These are phyloP conservation scores for Candida hispaniensis DNA, from an alignment of 805 yeast species.

Conservation along the genomic window DNA sequence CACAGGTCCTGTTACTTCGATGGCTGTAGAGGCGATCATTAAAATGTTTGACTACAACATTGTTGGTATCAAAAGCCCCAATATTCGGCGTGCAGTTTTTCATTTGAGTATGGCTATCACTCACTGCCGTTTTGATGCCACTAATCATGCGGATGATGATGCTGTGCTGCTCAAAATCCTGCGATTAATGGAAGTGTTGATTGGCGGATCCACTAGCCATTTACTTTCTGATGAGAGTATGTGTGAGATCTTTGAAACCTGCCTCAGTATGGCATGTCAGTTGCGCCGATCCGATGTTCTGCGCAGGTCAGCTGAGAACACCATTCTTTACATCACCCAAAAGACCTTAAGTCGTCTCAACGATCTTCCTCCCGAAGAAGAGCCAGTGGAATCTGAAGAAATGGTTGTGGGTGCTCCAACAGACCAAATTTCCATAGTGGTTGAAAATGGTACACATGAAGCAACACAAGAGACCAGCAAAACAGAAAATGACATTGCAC, in stretches of 20 bases:
- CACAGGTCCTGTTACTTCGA: conserved; percentile 72
- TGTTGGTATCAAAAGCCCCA: conserved; percentile 43
- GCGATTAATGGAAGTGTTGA: conserved; percentile 54
- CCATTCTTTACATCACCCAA: conserved; percentile 59
- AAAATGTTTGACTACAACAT: conserved; percentile 64
- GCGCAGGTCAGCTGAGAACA: conserved; percentile 78
- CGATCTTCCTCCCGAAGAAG: conserved; percentile 39
- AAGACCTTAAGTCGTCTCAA: conserved; percentile 54
- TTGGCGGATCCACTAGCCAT: conserved; percentile 53
- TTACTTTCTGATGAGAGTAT: conserved; percentile 71
- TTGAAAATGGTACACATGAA: conserved; percentile 10
- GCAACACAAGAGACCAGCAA: conserved; percentile 1
- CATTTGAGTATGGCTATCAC: conserved; percentile 70
- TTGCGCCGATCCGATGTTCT: conserved; percentile 83
- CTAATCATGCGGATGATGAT: conserved; percentile 86
- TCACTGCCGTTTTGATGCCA: conserved; percentile 91
- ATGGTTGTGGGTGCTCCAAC: conserved; percentile 16
- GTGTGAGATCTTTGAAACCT: conserved; percentile 82
- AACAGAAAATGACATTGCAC: conserved; percentile 19
- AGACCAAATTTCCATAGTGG: conserved; percentile 4
- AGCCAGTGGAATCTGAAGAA: conserved; percentile 33
- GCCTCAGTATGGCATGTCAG: conserved; percentile 84
- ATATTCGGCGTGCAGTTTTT: conserved; percentile 46
- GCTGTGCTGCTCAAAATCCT: conserved; percentile 78
- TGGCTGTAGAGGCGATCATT: conserved; percentile 65